phyloP scores from a whole-genome alignment of 2,329 filamentous ascomycete genomes.

The Cladophialophora exuberans region DNA sequence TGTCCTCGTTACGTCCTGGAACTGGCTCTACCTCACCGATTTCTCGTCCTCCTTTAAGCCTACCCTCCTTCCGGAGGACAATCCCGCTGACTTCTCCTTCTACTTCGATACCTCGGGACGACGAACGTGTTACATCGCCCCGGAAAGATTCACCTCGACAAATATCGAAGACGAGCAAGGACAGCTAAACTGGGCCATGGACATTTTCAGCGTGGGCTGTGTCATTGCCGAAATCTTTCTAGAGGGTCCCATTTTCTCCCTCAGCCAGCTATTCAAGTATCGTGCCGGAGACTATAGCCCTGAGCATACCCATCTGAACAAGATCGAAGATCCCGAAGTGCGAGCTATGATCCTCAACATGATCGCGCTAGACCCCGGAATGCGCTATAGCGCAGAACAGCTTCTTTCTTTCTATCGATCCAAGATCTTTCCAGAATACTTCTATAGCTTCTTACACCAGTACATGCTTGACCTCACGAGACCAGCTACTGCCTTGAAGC shows the following conservation, averaged over 20 bases:
- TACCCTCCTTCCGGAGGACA: constrained; percentile 90
- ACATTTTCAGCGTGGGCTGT: constrained; percentile 95
- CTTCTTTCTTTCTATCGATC: constrained; percentile 90
- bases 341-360: constrained; percentile 90
- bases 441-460: constrained; percentile 95
- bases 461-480: constrained; percentile 97
- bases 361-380: constrained; percentile 92
- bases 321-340: constrained; percentile 85
- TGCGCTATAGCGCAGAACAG: constrained; percentile 88
- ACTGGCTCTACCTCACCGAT: constrained; percentile 97
- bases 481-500: constrained; percentile 75
- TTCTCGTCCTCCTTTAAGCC: constrained; percentile 97
- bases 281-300: constrained; percentile 91
- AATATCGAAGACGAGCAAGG: constrained; percentile 67
- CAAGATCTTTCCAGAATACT: constrained; percentile 94
- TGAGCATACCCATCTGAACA: constrained; percentile 74
- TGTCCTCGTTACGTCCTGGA: constrained; percentile 95
- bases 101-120: constrained; percentile 94
- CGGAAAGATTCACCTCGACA: constrained; percentile 81
- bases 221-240: constrained; percentile 96
- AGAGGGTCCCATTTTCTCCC: constrained; percentile 94
- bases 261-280: constrained; percentile 95
- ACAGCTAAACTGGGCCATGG: constrained; percentile 89
- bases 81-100: constrained; percentile 95
- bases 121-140: constrained; percentile 91